Evolutionary conservation across 2,329 filamentous ascomycete genomes (phyloP), one percentile per base, ranked within the genome.

Genomic region (Xylariaceae sp.): DNA sequence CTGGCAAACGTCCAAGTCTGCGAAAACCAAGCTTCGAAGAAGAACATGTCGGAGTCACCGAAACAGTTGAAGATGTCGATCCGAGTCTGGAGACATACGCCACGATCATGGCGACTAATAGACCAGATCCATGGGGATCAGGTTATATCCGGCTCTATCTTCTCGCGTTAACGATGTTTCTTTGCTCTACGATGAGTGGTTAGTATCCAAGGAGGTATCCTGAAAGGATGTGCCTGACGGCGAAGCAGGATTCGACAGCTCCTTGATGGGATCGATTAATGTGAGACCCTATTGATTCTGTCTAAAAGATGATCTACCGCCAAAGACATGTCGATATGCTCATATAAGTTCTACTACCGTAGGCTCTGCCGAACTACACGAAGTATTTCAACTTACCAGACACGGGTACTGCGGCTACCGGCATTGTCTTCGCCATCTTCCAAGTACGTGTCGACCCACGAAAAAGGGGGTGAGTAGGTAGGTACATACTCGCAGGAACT

Each of bases 381-480:
- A 53, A 65, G 3, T 78, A 78, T 59, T 78, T 76, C 55, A 66
- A 67, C 17, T 66, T 76, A 9, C 66, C 73, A 10, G 59, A 62
- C 55, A 65, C 67, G 11, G 76, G 76, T 7, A 73, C 74, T 44
- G 68, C 74, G 1, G 69, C 72, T 13, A 79, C 76, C 0, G 77
- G 77, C 10, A 72, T 78, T 11, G 72, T 78, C 4, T 78, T 78
- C 44, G 72, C 76, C 23, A 78, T 79, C 45, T 77, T 75, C 53
- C 69, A 74, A 60, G 67, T 70, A 62, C 8, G 60, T 51, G 35
- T 3, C 17, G 13, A 30, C 13, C 13, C 30, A 34, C n/a, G 35
- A 34, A 50, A 13, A 4, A 23, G 5, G 10, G 2, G n/a, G n/a
- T n/a, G n/a, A n/a, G n/a, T n/a, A 11, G 8, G 17, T 13, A 30